Evolutionary conservation across 2,329 filamentous ascomycete species (phyloP), one percentile per base, ranked within the genome.

Genomic region (Aaosphaeria arxii): DNA sequence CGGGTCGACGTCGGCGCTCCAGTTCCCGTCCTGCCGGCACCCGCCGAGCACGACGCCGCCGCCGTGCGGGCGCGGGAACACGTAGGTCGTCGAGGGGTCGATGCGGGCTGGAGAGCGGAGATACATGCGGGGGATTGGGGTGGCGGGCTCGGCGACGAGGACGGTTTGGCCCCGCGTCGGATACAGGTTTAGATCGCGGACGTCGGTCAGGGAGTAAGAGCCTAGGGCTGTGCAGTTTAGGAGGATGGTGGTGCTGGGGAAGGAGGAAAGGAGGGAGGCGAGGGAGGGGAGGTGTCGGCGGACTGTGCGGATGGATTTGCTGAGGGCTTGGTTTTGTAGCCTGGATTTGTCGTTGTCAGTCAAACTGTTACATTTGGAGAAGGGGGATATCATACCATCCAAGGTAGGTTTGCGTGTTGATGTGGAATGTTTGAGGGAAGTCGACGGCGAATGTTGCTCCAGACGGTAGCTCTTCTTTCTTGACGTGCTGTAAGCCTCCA

Each of bases 1-100:
- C 0, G 86, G 84, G 59, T 96, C 91, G 5, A 86, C 84, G 54
- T 86, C 80, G 30, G 83, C 80, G 57, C 91, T 88, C 90, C 89
- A 96, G 61, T 87, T 86, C 40, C 85, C 81, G 57, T 87, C 83
- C 66, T 91, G 84, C 58, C 94, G 88, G 40, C 86, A 91, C 1
- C 91, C 91, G 28, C 91, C 91, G 1, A 96, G 75, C 36, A 96
- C 79, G 0, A 89, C 92, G 11, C 91, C 91, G 24, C 91, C 91
- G n/a, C 84, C 81, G 5, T 71, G 62, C 1, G 70, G 65, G 3
- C 75, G 63, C 3, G 72, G 74, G 50, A 77, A 76, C 5, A 77
- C 63, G 48, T 77, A 75, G 0, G 74, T 73, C 0, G 69, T 71
- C 13, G 72, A 67, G 17, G 69, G 70, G 45, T 74, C 70, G 11